These are phyloP conservation scores for Pichia sp. DNA, from an alignment of 1,139 yeast genomes.

Conservation along the genomic window DNA sequence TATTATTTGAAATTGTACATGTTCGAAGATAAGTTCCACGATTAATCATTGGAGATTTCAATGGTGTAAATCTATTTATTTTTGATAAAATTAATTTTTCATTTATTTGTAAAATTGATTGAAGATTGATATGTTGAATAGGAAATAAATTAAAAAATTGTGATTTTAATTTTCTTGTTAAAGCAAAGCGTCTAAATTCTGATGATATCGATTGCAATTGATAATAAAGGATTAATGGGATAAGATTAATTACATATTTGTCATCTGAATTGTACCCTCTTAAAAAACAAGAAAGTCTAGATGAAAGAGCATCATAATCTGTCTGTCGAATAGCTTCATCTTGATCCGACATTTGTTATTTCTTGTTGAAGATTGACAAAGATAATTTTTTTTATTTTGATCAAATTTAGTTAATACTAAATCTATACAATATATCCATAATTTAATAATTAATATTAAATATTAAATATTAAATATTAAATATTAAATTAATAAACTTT, in stretches of 20 bases:
- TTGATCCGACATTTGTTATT: not conserved
- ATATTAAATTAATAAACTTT: no score
- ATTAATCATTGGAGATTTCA: conserved; percentile 71
- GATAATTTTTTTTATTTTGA: no score
- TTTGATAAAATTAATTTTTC: not conserved
- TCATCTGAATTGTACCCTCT: conserved; percentile 50
- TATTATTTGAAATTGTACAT: conserved; percentile 47
- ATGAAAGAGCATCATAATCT: conserved; percentile 78
- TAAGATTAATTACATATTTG: conserved; percentile 38
- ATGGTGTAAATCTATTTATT: conserved; percentile 8
- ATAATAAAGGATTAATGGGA: conserved; percentile 33
- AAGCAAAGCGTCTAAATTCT: conserved; percentile 27
- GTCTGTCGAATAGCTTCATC: conserved; percentile 62
- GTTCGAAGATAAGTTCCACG: conserved; percentile 82
- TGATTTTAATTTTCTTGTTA: conserved; percentile 36
- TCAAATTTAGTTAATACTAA: no score
- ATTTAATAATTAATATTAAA: no score
- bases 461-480: no score
- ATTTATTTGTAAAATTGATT: no score
- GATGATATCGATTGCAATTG: conserved; percentile 23
- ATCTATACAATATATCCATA: no score
- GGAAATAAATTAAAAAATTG: conserved; percentile 30
- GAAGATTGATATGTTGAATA: not conserved
- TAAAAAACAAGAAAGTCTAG: conserved; percentile 38
- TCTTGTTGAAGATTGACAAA: no score